Evolutionary conservation across 1,284 basidiomycete species (phyloP), one percentile per base, ranked within the genome.

Genomic region (Cerrena zonata): DNA sequence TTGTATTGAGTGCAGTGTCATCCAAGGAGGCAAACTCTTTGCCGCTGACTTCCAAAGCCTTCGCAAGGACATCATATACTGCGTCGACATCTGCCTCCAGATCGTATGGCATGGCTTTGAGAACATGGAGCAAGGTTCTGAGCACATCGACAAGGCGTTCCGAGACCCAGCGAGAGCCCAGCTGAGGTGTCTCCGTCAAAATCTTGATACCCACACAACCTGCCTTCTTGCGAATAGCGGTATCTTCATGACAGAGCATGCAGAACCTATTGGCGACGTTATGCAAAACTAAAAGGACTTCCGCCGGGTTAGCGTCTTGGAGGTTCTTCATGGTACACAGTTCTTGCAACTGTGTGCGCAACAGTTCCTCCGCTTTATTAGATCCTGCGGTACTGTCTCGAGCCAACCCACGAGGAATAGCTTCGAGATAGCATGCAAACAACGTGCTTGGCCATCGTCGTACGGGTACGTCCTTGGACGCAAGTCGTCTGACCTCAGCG

Each of bases 101-200:
- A 58, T 99, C 94, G 57, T 83, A 82, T 0, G 96, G 94, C 65
- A 97, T 89, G 65, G 99, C 95, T 65, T 99, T 98, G 46, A 99
- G 76, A 55, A 95, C 89, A 64, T 94, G 94, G 42, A 99, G 74
- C 27, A 99, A 78, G 3, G 91, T 94, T 42, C 94, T 86, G 47
- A 94, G 82, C 56, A 97, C 84, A 60, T 99, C 95, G 41, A 91
- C 79, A 66, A 96, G 90, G 44, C 93, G 86, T 51, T 96, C 92
- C 54, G 82, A 78, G 45, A 94, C 78, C 91, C 94, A 96, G 57
- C 80, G 83, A 38, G 81, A 72, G 22, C 84, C 88, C 23, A 96
- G 71, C 21, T 86, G 79, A 1, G 86, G 79, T 13, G 84, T 81
- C 49, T 75, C 70, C 0, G 86, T 81, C 69, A 97, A 79, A 51